Evolutionary conservation across 163 green algal species (phyloP).

Genomic region (Scenedesmus sp.): DNA sequence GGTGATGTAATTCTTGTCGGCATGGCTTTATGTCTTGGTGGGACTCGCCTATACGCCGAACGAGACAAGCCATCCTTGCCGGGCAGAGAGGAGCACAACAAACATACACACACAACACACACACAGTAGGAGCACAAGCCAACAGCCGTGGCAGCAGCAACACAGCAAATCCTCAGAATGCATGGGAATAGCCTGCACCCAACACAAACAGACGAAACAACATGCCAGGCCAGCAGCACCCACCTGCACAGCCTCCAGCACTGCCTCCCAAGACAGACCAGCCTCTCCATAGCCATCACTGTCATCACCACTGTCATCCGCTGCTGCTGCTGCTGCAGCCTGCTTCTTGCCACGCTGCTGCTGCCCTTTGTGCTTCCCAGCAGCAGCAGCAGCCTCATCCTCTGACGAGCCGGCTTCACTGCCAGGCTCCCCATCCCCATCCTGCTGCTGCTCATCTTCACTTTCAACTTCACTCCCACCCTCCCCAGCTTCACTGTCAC

Average conservation of each 20-base stretch:
- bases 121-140: not conserved
- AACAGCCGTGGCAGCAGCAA: not conserved
- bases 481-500: conserved; percentile 18
- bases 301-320: conserved; percentile 60
- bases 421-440: conserved; percentile 43
- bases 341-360: conserved; percentile 7
- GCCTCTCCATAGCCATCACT: conserved; percentile 85
- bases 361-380: conserved; percentile 6
- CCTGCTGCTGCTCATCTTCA: conserved; percentile 24
- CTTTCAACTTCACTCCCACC: conserved; percentile 49
- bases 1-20: conserved; percentile 85
- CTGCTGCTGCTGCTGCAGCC: conserved; percentile 2
- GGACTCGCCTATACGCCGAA: conserved; percentile 81
- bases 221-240: not conserved
- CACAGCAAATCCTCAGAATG: not conserved
- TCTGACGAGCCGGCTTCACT: conserved; percentile 65
- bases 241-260: conserved; percentile 77
- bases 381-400: conserved; percentile 17
- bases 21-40: conserved; percentile 73
- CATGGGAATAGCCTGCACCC: not conserved
- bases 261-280: conserved; percentile 88
- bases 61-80: conserved; percentile 80
- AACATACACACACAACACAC: conserved; percentile 10
- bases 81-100: not conserved
- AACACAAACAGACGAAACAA: not conserved